Base-by-base conservation (phyloP, 768 basidiomycete species). In the Leccinum arenicola region DNA sequence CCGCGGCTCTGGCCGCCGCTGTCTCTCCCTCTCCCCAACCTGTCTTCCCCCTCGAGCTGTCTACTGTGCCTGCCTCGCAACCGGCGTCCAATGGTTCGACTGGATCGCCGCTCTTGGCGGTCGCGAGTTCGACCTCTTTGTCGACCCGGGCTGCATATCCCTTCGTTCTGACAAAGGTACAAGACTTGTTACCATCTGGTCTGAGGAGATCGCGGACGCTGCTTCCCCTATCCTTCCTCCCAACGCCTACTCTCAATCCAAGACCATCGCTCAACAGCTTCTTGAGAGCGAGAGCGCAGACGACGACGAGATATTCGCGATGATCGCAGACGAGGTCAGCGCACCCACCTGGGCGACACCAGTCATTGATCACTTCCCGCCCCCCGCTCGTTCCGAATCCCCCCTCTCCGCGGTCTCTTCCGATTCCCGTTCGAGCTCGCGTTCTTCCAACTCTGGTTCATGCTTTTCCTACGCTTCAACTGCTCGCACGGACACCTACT, bases 121-220 rank as follows among this genome's bases (percentile, higher is more conserved):
- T 63, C 74, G 76, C 58, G 87, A 88, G 74, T 86, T 92, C 68
- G 90, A 92, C 72, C 81, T 93, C 60, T 87, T 89, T 73, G 82
- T 91, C 65, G 88, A 92, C 71, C 91, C 91, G 62, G 90, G 89
- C 61, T 85, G 83, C 70, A 83, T 93, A 63, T 86, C 86, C 59
- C 75, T 89, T 62, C 88, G 87, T 60, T 78, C 81, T 68, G 80
- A 78, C 54, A 77, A 70, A 59, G 67, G 70, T 29, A 71, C 76
- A 56, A 78, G 80, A 67, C 77, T 84, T 57, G 70, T 84, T 67
- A 87, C 83, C 54, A 69, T 92, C 66, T 92, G 90, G 90, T 82
- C 85, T 4, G 85, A 85, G 57, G 80, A 83, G 64, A 64, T 77
- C 52, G 70, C 74, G 31, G 65, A 67, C 49, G 35, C 47, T 40